A percentile compares a stretch with the other conserved stretches of the same genome.
Conservation (phyloP, 2,329 filamentous ascomycete genomes). For the Xylariomycetidae sp. region DNA sequence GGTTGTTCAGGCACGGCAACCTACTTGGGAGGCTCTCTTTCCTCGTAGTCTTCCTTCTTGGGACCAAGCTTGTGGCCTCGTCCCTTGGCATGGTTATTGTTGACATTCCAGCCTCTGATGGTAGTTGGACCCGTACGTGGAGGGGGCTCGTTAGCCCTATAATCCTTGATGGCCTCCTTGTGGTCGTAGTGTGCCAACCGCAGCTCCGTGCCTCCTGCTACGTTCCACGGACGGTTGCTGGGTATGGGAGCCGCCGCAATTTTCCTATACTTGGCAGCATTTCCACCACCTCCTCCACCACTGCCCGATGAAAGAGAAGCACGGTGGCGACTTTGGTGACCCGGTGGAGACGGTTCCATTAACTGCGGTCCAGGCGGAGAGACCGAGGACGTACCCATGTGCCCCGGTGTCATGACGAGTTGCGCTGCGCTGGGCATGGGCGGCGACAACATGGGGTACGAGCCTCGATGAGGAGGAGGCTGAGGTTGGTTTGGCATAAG, state of each 20-base stretch:
- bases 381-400: slow-evolving; percentile 18
- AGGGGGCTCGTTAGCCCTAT: slow-evolving; percentile 47
- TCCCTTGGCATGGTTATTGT: slow-evolving; percentile 32
- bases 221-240: slow-evolving; percentile 42
- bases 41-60: slow-evolving; percentile 25
- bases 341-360: slow-evolving; percentile 21
- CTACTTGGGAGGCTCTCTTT: slow-evolving; percentile 27
- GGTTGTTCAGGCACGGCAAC: slow-evolving; percentile 3
- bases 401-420: slow-evolving; percentile 19
- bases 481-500: slow-evolving; percentile 15
- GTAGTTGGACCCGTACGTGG: slow-evolving; percentile 50
- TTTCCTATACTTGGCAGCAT: slow-evolving; percentile 44
- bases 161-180: slow-evolving; percentile 52
- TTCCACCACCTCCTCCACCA: slow-evolving; percentile 9
- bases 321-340: slow-evolving; percentile 24
- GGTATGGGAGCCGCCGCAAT: slow-evolving; percentile 53
- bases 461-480: slow-evolving; percentile 9
- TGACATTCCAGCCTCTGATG: slow-evolving; percentile 52
- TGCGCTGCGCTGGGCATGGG: slow-evolving; percentile 18
- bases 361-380: slow-evolving; percentile 19
- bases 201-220: slow-evolving; percentile 43
- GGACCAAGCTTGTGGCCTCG: slow-evolving; percentile 18
- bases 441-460: slow-evolving; percentile 21
- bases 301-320: slow-evolving; percentile 26
- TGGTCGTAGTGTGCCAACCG: slow-evolving; percentile 52